These are phyloP conservation scores for Paramecium sonneborni DNA, from an alignment of 73 alveolate genomes.

Conservation along the genomic window DNA sequence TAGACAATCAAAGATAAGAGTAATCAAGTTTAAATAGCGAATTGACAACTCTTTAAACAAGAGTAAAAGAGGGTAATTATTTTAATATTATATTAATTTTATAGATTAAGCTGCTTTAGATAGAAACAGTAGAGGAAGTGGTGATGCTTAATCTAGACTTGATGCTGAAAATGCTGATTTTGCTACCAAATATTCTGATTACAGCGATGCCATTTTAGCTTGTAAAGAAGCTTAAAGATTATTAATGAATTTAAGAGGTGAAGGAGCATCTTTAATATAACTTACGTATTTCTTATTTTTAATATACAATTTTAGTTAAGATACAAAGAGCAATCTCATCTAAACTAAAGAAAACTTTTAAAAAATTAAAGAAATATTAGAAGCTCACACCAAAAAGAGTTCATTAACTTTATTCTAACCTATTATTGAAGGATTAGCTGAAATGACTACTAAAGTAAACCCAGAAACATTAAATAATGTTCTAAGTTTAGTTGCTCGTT, in stretches of 20 bases:
- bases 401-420: conserved; percentile 49
- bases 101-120: conserved; percentile 51
- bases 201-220: conserved; percentile 48
- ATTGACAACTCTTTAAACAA: background rate
- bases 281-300: background rate
- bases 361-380: conserved; percentile 44
- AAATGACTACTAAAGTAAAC: conserved; percentile 51
- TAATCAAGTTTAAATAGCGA: background rate
- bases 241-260: conserved; percentile 31
- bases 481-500: conserved; percentile 32
- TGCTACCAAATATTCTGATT: conserved; percentile 29
- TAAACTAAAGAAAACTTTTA: conserved; percentile 54
- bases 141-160: conserved; percentile 27
- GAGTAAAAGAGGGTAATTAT: conserved; percentile 38
- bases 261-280: conserved; percentile 41
- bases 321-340: conserved; percentile 40
- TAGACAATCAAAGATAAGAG: conserved; percentile 33
- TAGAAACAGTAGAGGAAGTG: conserved; percentile 37
- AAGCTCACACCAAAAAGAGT: conserved; percentile 34
- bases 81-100: background rate
- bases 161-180: conserved; percentile 32
- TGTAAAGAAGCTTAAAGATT: conserved; percentile 58
- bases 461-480: conserved; percentile 54
- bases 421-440: conserved; percentile 57
- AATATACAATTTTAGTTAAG: background rate